Evolutionary conservation across 2,329 filamentous ascomycete genomes (phyloP), one percentile per base, ranked within the genome.

Genomic region (Clarireedia monteithiana): DNA sequence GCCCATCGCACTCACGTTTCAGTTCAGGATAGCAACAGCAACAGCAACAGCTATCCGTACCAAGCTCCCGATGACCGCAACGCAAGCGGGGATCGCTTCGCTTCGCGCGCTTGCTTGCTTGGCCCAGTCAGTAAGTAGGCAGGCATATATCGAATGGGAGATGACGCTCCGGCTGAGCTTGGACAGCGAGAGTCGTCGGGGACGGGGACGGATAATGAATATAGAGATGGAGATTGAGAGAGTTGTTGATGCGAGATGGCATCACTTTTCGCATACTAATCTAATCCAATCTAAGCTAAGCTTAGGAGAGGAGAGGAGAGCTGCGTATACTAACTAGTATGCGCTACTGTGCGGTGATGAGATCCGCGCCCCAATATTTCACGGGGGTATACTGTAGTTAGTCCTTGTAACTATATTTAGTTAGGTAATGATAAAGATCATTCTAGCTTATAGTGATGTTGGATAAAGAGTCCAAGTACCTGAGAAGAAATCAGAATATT

Each of bases 21-120:
- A 58, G n/a, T 57, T 57, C 4, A 58, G n/a, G 6, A 58, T 48
- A 7, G 9, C 49, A n/a, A 59, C 23, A 9, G 51, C 20, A 20
- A 20, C 2, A 20, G 20, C 20, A 20, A 20, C 2, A 20, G 2
- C 20, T 20, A 20, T 20, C 51, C 12, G 12, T 48, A 12, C 15
- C 55, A 44, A 59, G 50, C 17, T 54, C 30, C 15, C 49, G 15
- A 7, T 27, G 42, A 39, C 55, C 24, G 39, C 55, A 17, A 59
- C 44, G 34, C 51, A 59, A 23, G 55, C 42, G 46, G 51, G 58
- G 5, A 39, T 40, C 1, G 55, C 34, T 30, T 54, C 48, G 55
- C 34, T 30, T 54, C 48, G 10, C 36, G 51, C n/a, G 50, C 55
- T 9, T 59, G 50, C 55, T 9, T 59, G 55, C 15, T 55, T 27